Evolutionary conservation across 1,139 yeast species (phyloP).

Genomic region (Nakaseomyces sp.): DNA sequence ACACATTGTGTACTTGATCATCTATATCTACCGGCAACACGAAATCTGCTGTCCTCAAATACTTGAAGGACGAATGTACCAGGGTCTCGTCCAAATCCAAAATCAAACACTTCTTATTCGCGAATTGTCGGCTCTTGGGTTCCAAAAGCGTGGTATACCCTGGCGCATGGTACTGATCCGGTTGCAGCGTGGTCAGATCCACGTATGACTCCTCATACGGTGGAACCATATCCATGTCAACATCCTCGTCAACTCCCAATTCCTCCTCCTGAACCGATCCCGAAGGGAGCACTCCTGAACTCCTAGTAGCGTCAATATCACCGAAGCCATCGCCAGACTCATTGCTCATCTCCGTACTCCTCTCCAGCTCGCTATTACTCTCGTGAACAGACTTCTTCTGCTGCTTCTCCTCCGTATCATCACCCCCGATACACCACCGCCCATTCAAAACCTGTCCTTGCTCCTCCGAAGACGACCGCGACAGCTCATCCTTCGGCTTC

Average conservation of each 20-base stretch:
- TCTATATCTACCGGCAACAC: constrained; percentile 91
- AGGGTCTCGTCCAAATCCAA: constrained; percentile 92
- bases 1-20: constrained; percentile 84
- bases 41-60: constrained; percentile 85
- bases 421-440: constrained; percentile 3
- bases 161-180: constrained; percentile 55
- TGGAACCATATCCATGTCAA: constrained; percentile 18
- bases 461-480: constrained; percentile 6
- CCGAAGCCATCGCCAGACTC: background rate
- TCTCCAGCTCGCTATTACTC: background rate
- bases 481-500: background rate
- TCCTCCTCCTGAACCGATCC: background rate
- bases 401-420: background rate
- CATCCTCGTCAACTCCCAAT: too few species aligned
- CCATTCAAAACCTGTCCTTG: background rate
- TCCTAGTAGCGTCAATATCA: background rate
- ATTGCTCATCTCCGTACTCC: background rate
- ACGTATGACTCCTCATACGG: constrained; percentile 23
- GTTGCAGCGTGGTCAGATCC: constrained; percentile 56
- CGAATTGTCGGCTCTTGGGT: constrained; percentile 33
- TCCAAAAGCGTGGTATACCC: constrained; percentile 62
- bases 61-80: constrained; percentile 92
- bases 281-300: background rate
- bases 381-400: background rate
- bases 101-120: constrained; percentile 72